Evolutionary conservation across 176 grass and related monocot genomes (phyloP).

Genomic region (Zea luxurians): DNA sequence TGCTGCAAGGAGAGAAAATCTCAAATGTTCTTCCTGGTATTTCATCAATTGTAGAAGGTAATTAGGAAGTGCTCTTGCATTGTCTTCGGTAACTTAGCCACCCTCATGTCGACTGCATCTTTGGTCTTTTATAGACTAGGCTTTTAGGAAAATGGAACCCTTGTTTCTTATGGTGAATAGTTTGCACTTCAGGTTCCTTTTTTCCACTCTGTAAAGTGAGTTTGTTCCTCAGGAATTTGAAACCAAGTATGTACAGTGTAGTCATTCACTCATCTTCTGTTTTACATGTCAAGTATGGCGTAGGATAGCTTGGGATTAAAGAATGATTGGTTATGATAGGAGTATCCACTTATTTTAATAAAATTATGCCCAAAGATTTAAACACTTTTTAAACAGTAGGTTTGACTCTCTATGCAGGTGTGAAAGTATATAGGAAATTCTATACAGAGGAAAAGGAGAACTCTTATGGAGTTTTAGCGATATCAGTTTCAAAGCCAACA

Average conservation of each 20-base stretch:
- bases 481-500: constrained; percentile 63
- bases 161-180: constrained; percentile 1
- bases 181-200: neutral
- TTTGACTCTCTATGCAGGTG: constrained; percentile 54
- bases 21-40: constrained; percentile 81
- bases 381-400: neutral
- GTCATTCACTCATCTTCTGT: neutral
- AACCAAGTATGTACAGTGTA: constrained; percentile 1
- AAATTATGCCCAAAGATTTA: neutral
- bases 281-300: neutral
- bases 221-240: constrained; percentile 1
- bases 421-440: constrained; percentile 81
- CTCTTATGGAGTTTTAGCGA: constrained; percentile 69
- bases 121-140: constrained; percentile 5
- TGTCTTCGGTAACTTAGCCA: neutral
- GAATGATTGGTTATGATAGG: constrained; percentile 11
- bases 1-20: constrained; percentile 74
- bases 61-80: neutral
- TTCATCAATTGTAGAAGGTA: constrained; percentile 73
- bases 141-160: constrained; percentile 9
- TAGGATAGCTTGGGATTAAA: neutral
- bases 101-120: constrained; percentile 1
- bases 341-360: neutral
- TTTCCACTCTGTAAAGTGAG: neutral
- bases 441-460: constrained; percentile 74